These are phyloP conservation scores for Terfezia boudieri DNA, from an alignment of 495 filamentous ascomycete genomes.

Conservation along the genomic window DNA sequence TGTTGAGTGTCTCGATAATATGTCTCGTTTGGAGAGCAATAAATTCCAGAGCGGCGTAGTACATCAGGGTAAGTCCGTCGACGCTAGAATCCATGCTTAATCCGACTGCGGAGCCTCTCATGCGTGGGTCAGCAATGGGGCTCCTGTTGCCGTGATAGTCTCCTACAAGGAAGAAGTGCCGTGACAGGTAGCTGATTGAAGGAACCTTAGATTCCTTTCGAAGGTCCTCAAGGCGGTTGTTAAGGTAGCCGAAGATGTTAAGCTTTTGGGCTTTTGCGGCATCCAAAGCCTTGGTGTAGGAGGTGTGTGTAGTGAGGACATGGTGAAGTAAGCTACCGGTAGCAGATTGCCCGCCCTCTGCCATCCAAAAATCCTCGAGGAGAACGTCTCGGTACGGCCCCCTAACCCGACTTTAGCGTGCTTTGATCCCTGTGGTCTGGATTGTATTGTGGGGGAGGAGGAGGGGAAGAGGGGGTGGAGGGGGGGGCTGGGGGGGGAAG, in stretches of 20 bases:
- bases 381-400: conserved; percentile 89
- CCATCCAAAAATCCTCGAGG: conserved; percentile 78
- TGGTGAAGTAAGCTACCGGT: conserved; percentile 88
- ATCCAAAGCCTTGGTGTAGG: conserved; percentile 52
- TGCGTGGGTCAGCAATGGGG: conserved; percentile 72
- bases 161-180: conserved; percentile 95
- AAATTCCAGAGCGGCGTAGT: conserved; percentile 90
- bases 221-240: conserved; percentile 64
- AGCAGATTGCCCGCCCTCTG: conserved; percentile 86
- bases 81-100: conserved; percentile 64
- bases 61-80: conserved; percentile 69
- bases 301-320: conserved; percentile 79
- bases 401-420: not conserved
- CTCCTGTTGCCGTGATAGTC: conserved; percentile 96
- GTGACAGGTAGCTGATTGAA: conserved; percentile 56
- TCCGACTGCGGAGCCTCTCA: conserved; percentile 74
- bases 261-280: conserved; percentile 53
- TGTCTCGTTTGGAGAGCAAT: conserved; percentile 90
- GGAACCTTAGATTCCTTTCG: conserved; percentile 42
- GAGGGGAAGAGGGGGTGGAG: too few species aligned
- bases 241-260: conserved; percentile 87
- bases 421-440: too few species aligned
- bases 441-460: too few species aligned
- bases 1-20: conserved; percentile 84
- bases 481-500: too few species aligned